Percentiles rank a stretch among this genome's conserved stretches.
Conservation (phyloP, 768 basidiomycete species). For the Serendipita sp. region DNA sequence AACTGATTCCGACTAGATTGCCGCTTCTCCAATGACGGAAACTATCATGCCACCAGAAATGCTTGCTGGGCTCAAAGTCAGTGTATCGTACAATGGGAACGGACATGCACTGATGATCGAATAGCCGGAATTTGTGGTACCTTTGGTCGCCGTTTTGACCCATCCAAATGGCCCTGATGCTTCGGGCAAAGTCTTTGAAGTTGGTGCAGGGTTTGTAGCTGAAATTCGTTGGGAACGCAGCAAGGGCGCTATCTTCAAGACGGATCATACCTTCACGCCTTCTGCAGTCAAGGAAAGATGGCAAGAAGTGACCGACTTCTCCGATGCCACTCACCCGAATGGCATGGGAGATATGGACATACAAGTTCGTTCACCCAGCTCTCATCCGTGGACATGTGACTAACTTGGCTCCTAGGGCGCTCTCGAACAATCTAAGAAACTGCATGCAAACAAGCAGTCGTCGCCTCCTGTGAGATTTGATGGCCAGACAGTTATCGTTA, state of each 20-base stretch:
- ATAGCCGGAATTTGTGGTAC: conserved; percentile 83
- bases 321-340: conserved; percentile 48
- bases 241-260: conserved; percentile 74
- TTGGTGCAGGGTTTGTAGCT: conserved; percentile 82
- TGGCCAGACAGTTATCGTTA: conserved; percentile 82
- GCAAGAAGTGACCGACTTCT: conserved; percentile 67
- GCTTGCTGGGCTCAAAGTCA: conserved; percentile 68
- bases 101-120: background rate
- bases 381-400: background rate
- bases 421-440: conserved; percentile 44
- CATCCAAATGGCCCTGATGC: conserved; percentile 73
- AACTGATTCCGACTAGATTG: conserved; percentile 35
- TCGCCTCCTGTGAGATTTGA: conserved; percentile 62
- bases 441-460: conserved; percentile 53
- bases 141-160: conserved; percentile 74
- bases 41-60: conserved; percentile 90
- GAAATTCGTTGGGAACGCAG: conserved; percentile 90
- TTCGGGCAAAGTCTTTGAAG: conserved; percentile 72
- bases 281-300: conserved; percentile 86
- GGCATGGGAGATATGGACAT: conserved; percentile 46
- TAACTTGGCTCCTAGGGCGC: conserved; percentile 24
- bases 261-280: conserved; percentile 81
- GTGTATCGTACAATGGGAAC: background rate
- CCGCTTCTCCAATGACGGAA: conserved; percentile 93
- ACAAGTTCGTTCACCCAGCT: conserved; percentile 22